Conservation (phyloP, 768 basidiomycete genomes). For the Russula ochroleuca region DNA sequence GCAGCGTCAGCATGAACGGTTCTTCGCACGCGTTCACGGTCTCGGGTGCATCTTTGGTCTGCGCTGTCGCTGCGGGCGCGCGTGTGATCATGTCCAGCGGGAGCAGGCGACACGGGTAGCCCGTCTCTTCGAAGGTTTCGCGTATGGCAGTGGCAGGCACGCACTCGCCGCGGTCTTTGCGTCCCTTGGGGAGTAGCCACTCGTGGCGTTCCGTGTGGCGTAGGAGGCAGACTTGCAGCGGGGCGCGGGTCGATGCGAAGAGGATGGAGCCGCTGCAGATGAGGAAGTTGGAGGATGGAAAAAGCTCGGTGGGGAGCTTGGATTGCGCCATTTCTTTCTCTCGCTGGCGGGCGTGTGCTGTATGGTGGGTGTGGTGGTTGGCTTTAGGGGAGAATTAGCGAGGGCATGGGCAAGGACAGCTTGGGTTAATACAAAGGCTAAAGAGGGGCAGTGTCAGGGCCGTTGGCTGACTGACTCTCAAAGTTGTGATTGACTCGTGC, state of each 20-base stretch:
- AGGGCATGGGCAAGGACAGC: conserved; percentile 7
- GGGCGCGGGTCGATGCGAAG: conserved; percentile 26
- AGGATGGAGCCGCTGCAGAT: conserved; percentile 34
- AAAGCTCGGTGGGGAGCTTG: conserved; percentile 12
- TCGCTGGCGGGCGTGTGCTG: background rate
- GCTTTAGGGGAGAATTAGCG: background rate
- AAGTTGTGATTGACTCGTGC: background rate
- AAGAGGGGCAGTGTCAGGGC: background rate
- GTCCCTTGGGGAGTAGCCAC: conserved; percentile 55
- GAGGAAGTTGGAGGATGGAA: conserved; percentile 29
- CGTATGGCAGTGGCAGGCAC: conserved; percentile 50
- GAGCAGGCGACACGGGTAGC: conserved; percentile 50
- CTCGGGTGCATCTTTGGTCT: conserved; percentile 35
- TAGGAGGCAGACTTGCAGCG: conserved; percentile 34
- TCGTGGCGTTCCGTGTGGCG: conserved; percentile 32
- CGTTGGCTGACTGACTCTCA: background rate
- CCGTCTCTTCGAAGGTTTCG: conserved; percentile 65
- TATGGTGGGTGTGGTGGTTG: background rate
- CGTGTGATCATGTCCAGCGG: conserved; percentile 50
- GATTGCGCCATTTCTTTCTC: conserved; percentile 9
- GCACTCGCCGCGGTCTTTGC: conserved; percentile 54
- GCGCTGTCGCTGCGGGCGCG: conserved; percentile 47
- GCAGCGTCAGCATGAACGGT: conserved; percentile 38
- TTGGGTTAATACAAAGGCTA: background rate
- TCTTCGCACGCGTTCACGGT: conserved; percentile 32